Conservation (phyloP, 306 rosid species). For the Gastrolobium bilobum region DNA sequence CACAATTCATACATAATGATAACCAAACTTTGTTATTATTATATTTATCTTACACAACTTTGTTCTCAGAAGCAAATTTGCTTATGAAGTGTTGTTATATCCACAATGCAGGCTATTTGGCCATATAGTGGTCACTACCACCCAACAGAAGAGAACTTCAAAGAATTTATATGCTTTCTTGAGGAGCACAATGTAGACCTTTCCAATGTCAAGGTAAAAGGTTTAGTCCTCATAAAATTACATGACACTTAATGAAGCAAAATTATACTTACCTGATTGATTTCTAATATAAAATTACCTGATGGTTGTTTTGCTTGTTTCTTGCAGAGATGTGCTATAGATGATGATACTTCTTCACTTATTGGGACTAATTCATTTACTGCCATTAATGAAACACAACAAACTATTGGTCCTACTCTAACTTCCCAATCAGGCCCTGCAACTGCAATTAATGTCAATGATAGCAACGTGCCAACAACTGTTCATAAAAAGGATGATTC, state of each 20-base stretch:
- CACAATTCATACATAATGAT: neutral
- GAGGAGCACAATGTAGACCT: constrained; percentile 84
- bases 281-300: neutral
- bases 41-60: neutral
- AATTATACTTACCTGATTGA: neutral
- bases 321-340: constrained; percentile 75
- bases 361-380: constrained; percentile 49
- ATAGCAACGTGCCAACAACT: constrained; percentile 38
- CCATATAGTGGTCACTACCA: constrained; percentile 97
- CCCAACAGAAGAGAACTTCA: constrained; percentile 93
- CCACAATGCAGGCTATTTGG: constrained; percentile 81
- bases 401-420: constrained; percentile 40
- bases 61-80: neutral
- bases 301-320: constrained; percentile 6
- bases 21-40: neutral
- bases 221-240: neutral
- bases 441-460: constrained; percentile 23
- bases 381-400: constrained; percentile 44
- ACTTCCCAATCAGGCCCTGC: constrained; percentile 33
- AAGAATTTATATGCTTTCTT: constrained; percentile 80
- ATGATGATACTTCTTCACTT: constrained; percentile 72
- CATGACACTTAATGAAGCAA: neutral
- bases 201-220: constrained; percentile 79
- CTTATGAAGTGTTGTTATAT: constrained; percentile 27
- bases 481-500: constrained; percentile 47